Percentiles rank a stretch among this genome's conserved stretches.
Evolutionary conservation across 495 filamentous ascomycete species (phyloP).

Genomic region (Aspergillus baeticus): DNA sequence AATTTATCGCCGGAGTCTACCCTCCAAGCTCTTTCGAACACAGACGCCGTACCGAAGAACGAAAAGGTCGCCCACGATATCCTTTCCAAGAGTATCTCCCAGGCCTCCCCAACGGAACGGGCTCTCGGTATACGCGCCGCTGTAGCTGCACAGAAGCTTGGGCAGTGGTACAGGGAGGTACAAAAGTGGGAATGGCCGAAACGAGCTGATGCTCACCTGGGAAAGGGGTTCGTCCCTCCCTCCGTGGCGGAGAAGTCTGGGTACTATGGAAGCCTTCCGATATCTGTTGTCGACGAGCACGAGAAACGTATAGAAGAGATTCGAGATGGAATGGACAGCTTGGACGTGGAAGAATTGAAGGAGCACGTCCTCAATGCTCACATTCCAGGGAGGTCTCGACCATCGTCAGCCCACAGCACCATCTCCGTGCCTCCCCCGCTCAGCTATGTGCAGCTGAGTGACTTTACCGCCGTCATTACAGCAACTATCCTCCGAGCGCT

Average conservation of each 20-base stretch:
- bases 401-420: slow-evolving; percentile 52
- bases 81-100: slow-evolving; percentile 64
- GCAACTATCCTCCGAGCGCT: slow-evolving; percentile 83
- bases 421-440: slow-evolving; percentile 53
- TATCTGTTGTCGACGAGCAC: slow-evolving; percentile 59
- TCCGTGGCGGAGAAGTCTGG: slow-evolving; percentile 31
- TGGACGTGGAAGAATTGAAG: slow-evolving; percentile 90
- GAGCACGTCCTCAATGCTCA: slow-evolving; percentile 80
- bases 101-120: slow-evolving; percentile 64
- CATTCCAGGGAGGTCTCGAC: slow-evolving; percentile 55
- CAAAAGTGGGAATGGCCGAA: slow-evolving; percentile 72
- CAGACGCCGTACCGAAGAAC: slow-evolving; percentile 53
- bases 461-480: slow-evolving; percentile 85
- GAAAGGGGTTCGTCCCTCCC: slow-evolving; percentile 58
- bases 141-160: slow-evolving; percentile 68
- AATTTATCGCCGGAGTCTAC: slow-evolving; percentile 57
- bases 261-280: slow-evolving; percentile 70
- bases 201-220: slow-evolving; percentile 31
- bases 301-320: slow-evolving; percentile 78
- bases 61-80: slow-evolving; percentile 46
- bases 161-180: slow-evolving; percentile 76
- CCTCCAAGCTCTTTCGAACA: slow-evolving; percentile 52
- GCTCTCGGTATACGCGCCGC: slow-evolving; percentile 73
- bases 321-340: slow-evolving; percentile 67
- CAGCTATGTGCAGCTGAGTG: slow-evolving; percentile 64